Evolutionary conservation across 208 protist species (phyloP).

Genomic region (Phytomonas sp.): DNA sequence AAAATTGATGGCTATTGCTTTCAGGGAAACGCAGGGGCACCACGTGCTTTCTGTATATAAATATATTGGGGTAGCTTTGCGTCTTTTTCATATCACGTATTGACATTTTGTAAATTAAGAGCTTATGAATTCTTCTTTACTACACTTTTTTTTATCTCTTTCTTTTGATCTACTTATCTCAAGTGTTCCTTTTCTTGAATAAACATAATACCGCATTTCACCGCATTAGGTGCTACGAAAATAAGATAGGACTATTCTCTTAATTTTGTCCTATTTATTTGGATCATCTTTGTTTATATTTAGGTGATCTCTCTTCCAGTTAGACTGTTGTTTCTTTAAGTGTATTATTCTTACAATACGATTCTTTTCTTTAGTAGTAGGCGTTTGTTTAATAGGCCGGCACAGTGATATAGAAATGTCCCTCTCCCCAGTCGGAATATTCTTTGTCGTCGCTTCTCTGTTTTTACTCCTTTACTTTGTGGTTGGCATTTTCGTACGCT

Average conservation of each 20-base stretch:
- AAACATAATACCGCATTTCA: no score
- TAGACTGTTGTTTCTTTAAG: background rate
- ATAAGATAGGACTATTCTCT: background rate
- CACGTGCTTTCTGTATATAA: no score
- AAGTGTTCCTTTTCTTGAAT: background rate
- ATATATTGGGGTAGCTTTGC: no score
- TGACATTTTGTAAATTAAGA: no score
- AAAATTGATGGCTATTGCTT: no score
- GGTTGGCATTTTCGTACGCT: conserved; percentile 62
- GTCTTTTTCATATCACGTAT: no score
- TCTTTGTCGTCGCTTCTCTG: conserved; percentile 14
- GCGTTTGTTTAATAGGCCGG: background rate
- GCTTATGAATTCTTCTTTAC: no score
- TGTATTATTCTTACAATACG: background rate
- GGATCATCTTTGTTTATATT: conserved; percentile 1
- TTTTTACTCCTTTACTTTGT: conserved; percentile 48
- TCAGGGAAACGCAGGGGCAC: no score
- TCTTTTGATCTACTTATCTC: conserved; percentile 2
- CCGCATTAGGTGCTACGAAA: no score
- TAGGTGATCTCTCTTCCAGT: background rate
- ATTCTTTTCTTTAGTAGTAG: background rate
- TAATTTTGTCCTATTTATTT: background rate
- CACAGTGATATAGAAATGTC: background rate
- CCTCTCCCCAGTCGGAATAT: background rate
- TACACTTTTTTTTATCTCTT: no score